A percentile compares a stretch with the other conserved stretches of the same genome.
phyloP scores from a whole-genome alignment of 352 stramenopile genomes.

The Thraustochytrium striatum region DNA sequence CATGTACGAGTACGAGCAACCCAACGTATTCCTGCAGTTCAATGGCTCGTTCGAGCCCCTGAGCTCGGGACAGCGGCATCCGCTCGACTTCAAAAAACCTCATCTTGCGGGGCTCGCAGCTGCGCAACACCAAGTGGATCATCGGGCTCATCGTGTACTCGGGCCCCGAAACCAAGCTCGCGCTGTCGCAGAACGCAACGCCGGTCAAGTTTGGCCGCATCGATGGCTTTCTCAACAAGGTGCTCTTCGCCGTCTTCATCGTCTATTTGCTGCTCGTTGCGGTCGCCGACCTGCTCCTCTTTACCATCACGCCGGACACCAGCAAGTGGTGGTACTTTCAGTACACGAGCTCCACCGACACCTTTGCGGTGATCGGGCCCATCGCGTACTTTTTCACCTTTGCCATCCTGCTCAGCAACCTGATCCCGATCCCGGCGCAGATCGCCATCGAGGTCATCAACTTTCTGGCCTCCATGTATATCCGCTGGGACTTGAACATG shows the following conservation, averaged over 20 bases:
- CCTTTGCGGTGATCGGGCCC: slow-evolving; percentile 34
- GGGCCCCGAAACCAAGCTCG: slow-evolving; percentile 87
- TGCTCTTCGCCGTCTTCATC: slow-evolving; percentile 48
- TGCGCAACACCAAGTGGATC: slow-evolving; percentile 87
- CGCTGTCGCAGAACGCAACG: slow-evolving; percentile 41
- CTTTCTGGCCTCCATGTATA: slow-evolving; percentile 1
- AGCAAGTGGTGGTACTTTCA: slow-evolving; percentile 49
- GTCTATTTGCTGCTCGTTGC: slow-evolving; percentile 48
- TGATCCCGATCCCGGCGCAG: slow-evolving; percentile 96
- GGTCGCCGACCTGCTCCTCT: slow-evolving; percentile 21
- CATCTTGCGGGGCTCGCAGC: slow-evolving; percentile 83
- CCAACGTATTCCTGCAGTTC: slow-evolving; percentile 46
- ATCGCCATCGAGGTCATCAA: slow-evolving; percentile 70
- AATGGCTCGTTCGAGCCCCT: slow-evolving; percentile 13
- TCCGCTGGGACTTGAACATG: slow-evolving; percentile 11
- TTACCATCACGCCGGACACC: slow-evolving; percentile 17
- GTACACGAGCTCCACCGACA: slow-evolving; percentile 12
- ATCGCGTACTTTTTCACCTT: slow-evolving; percentile 65
- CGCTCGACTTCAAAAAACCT: slow-evolving; percentile 62
- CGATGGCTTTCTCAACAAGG: slow-evolving; percentile 50
- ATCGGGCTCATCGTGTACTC: slow-evolving; percentile 87
- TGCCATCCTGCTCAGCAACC: slow-evolving; percentile 92
- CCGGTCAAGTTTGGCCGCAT: slow-evolving; percentile 50
- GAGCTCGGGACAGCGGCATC: neutral
- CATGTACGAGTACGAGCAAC: slow-evolving; percentile 48